Evolutionary conservation across 306 rosid genomes (phyloP).

Genomic region (Rosa persica): DNA sequence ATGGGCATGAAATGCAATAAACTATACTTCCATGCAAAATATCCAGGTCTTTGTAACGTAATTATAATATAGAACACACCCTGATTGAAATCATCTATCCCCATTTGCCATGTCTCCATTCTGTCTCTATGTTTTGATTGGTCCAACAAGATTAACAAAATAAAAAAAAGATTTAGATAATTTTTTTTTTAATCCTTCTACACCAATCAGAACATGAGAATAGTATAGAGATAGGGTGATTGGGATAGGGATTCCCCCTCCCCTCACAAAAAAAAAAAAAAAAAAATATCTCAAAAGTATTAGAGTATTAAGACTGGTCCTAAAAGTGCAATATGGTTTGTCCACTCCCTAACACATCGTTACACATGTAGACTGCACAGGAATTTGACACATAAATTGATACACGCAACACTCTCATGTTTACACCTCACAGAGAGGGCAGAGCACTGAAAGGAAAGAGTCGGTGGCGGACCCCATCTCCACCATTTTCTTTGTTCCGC

Average conservation of each 20-base stretch:
- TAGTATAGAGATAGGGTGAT: too few relatives aligned
- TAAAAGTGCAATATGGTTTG: constrained; percentile 22
- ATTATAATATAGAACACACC: background rate
- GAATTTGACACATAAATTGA: background rate
- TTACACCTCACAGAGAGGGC: background rate
- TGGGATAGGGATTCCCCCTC: too few relatives aligned
- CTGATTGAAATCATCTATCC: too few relatives aligned
- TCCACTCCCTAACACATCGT: background rate
- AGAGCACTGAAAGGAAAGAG: constrained; percentile 12
- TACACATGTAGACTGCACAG: background rate
- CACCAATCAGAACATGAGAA: too few relatives aligned
- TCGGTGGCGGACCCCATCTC: constrained; percentile 41
- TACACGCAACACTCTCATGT: background rate
- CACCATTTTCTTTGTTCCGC: constrained; percentile 16
- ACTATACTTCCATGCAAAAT: background rate
- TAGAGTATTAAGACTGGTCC: background rate
- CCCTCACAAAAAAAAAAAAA: too few relatives aligned
- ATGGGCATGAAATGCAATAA: background rate
- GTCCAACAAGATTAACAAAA: too few relatives aligned
- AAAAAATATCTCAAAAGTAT: background rate
- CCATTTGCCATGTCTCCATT: too few relatives aligned
- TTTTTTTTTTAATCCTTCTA: too few relatives aligned
- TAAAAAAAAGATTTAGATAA: too few relatives aligned
- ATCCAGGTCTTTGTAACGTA: background rate
- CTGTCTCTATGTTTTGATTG: too few relatives aligned